Base-by-base conservation (phyloP, 2,329 filamentous ascomycete species). In the Penicillium occitanis region DNA sequence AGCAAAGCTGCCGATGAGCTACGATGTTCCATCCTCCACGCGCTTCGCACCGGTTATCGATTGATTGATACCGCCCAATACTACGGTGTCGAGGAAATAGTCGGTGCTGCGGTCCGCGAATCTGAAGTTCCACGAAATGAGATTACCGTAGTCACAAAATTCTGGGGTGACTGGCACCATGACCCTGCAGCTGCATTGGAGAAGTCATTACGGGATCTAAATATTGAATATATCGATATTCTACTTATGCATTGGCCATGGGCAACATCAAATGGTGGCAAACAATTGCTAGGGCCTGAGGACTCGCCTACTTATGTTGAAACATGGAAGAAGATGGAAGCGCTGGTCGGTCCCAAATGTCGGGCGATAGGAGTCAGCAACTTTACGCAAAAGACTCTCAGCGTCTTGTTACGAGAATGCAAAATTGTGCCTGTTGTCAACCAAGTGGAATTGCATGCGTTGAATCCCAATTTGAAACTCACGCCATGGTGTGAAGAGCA, bases 101-200 rank as follows among this genome's bases (percentile, higher is more conserved):
- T 84, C 22, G 83, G 83, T 0, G 67, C 76, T n/a, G 83, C 82
- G 0, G 83, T 85, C 6, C 42, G 42, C 42, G 42, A 46, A 46
- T 46, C 42, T 6, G 42, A 19, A 10, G n/a, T 84, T 1, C 70
- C 79, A 10, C 78, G 83, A 37, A 77, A 82, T 19, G 74, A 83
- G 63, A 72, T 85, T 3, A 84, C 82, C 67, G 75, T 85, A 28
- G 86, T 84, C 0, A 87, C 86, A 37, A 90, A 90, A 37, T 46
- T 65, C 14, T 60, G 37, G 28, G 63, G 51, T 10, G 22, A n/a
- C 3, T 28, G 37, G 30, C 33, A 48, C 7, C 5, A 72, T 71
- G 1, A 77, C 76, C 42, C 42, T 46, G 42, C 42, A 19, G 17
- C n/a, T 46, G 55, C 64, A 8, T 46, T 66, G 11, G 57, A 61